Evolutionary conservation across 495 filamentous ascomycete species (phyloP), one percentile per base, ranked within the genome.

Genomic region (Podospora tetraspora): DNA sequence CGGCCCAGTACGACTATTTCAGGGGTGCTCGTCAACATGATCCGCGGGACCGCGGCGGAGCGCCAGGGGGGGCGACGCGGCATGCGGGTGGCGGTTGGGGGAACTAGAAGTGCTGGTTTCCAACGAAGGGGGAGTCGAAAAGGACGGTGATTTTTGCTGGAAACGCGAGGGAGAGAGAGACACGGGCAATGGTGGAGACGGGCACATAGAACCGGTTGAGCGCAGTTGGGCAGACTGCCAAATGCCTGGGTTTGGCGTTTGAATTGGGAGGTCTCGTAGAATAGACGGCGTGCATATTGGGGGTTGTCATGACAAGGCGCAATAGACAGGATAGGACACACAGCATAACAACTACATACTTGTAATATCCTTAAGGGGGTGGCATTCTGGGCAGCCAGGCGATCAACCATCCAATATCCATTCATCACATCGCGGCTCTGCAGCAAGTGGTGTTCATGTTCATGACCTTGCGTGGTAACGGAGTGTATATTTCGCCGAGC

Each of bases 1-100:
- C 74, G 22, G 59, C 68, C 61, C 73, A 75, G 68, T 79, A 79
- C 63, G 77, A 79, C 66, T 79, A 78, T 56, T 79, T 79, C 43
- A 70, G 77, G 61, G 76, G 75, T 2, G 59, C 62, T 27, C 60
- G 63, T 5, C 56, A 68, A 21, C 56, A 68, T 19, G 62, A 68
- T 6, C 57, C 66, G 2, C 59, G 71, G 62, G 68, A 69, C 13
- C 57, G 57, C 12, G 52, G 69, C 24, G 65, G 61, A 3, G 43
- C 63, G 19, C 74, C 73, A 6, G 73, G 71, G 0, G 61, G 66
- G 25, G 73, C 72, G 4, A 72, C 70, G 52, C 64, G 74, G 2
- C 63, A 61, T 2, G 68, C 66, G 2, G 67, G 70, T 12, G 60
- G 59, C 63, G 34, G 67, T 16, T 71, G 75, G 73, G 73, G 73